Conservation (phyloP, 208 protist species). For the Wallacemonas sp. region DNA sequence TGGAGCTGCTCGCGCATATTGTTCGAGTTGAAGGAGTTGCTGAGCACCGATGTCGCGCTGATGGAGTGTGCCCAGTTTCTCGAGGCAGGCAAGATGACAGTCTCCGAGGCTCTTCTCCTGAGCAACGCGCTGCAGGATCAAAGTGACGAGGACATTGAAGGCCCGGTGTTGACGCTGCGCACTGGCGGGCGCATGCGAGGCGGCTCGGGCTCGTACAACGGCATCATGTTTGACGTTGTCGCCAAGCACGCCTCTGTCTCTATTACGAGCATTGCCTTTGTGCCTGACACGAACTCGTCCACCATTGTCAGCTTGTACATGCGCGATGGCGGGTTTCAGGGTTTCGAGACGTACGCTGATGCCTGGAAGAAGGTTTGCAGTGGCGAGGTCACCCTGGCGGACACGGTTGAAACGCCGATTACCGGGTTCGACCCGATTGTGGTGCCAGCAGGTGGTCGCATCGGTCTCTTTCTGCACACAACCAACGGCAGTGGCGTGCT, state of each 20-base stretch:
- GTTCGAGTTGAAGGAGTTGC: slow-evolving; percentile 23
- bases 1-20: slow-evolving; percentile 64
- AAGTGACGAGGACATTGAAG: slow-evolving; percentile 44
- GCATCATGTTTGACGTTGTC: slow-evolving; percentile 92
- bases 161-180: slow-evolving; percentile 51
- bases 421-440: slow-evolving; percentile 74
- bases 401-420: slow-evolving; percentile 55
- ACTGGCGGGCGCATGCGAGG: slow-evolving; percentile 55
- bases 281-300: slow-evolving; percentile 70
- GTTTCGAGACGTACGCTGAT: slow-evolving; percentile 47
- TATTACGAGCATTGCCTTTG: slow-evolving; percentile 77
- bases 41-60: slow-evolving; percentile 27
- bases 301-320: slow-evolving; percentile 71
- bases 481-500: slow-evolving; percentile 78
- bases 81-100: slow-evolving; percentile 35
- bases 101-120: slow-evolving; percentile 54
- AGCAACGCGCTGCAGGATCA: slow-evolving; percentile 52
- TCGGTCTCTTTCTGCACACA: slow-evolving; percentile 85
- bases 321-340: slow-evolving; percentile 74
- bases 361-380: slow-evolving; percentile 64
- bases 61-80: slow-evolving; percentile 27
- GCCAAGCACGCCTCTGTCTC: slow-evolving; percentile 64
- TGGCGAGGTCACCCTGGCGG: slow-evolving; percentile 50
- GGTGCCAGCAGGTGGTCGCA: slow-evolving; percentile 57
- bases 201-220: slow-evolving; percentile 79